Conservation (phyloP, 805 yeast genomes). For the Ogataea glucozyma region DNA sequence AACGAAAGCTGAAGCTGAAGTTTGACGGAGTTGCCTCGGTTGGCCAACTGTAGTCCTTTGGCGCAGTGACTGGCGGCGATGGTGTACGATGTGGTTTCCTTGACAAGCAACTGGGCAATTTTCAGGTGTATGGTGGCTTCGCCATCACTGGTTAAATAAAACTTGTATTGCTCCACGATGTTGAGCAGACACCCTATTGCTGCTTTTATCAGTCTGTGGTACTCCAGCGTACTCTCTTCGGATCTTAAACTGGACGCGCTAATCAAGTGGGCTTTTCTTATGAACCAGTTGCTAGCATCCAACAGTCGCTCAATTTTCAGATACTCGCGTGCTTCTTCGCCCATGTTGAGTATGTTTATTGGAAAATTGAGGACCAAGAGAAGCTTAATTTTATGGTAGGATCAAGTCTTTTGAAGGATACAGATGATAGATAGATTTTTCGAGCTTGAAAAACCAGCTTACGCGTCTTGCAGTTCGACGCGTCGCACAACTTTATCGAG, state of each 20-base stretch:
- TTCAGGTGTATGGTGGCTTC: slow-evolving; percentile 39
- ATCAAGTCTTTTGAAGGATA: no score
- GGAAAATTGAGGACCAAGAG: no score
- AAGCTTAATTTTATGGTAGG: no score
- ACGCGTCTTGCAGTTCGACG: no score
- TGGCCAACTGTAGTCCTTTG: slow-evolving; percentile 32
- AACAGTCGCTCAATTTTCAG: slow-evolving; percentile 12
- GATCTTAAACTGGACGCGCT: slow-evolving; percentile 18
- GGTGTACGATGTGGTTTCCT: slow-evolving; percentile 43
- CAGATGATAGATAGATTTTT: no score
- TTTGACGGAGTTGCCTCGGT: slow-evolving; percentile 26
- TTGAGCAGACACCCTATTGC: slow-evolving; percentile 41
- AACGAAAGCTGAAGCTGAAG: slow-evolving; percentile 36
- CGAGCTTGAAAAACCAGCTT: no score
- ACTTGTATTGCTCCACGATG: slow-evolving; percentile 34
- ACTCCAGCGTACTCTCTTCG: slow-evolving; percentile 25
- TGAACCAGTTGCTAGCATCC: slow-evolving; percentile 16
- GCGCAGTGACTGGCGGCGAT: slow-evolving; percentile 41
- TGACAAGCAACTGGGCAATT: slow-evolving; percentile 39
- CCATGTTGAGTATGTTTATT: not conserved
- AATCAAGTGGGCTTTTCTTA: slow-evolving; percentile 20
- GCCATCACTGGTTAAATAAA: slow-evolving; percentile 32
- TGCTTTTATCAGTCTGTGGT: slow-evolving; percentile 36
- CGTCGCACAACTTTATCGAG: no score
- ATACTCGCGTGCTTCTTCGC: not conserved